phyloP scores from a whole-genome alignment of 2,329 filamentous ascomycete genomes.

The Talaromyces sp. region DNA sequence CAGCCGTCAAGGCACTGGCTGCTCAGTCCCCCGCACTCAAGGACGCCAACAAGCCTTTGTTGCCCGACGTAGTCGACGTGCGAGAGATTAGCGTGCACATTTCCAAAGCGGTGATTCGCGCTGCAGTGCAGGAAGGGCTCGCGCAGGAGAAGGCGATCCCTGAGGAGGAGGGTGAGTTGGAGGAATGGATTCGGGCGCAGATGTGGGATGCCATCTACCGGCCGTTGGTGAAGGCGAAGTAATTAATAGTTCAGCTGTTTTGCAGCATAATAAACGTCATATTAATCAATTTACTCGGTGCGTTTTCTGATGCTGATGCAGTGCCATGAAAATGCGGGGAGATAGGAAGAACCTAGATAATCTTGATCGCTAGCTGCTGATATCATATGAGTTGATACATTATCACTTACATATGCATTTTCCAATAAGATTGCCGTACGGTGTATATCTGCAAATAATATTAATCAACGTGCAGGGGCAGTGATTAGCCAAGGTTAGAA shows the following conservation, averaged over 20 bases:
- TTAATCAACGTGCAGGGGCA: too few relatives aligned
- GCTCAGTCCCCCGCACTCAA: conserved; percentile 64
- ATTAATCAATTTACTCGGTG: neutral
- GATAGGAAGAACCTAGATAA: neutral
- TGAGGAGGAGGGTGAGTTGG: conserved; percentile 25
- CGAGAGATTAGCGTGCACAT: conserved; percentile 72
- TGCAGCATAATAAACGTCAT: neutral
- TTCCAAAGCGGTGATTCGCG: conserved; percentile 67
- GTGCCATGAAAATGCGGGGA: neutral
- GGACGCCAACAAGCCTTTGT: conserved; percentile 59
- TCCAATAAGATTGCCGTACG: too few relatives aligned
- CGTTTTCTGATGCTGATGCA: neutral
- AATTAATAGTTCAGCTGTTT: too few relatives aligned
- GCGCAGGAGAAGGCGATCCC: conserved; percentile 64
- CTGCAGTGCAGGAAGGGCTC: conserved; percentile 64
- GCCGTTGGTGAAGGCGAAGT: conserved; percentile 19
- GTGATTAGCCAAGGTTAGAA: too few relatives aligned
- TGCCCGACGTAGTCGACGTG: conserved; percentile 72
- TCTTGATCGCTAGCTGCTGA: neutral
- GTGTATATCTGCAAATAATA: neutral
- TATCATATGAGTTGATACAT: neutral
- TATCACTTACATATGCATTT: too few relatives aligned
- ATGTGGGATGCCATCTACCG: conserved; percentile 39
- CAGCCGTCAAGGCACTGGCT: conserved; percentile 69
- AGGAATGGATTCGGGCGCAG: conserved; percentile 36